These are phyloP conservation scores for Tylopilus plumbeoviolaceoides DNA, from an alignment of 768 basidiomycete species.

Conservation along the genomic window DNA sequence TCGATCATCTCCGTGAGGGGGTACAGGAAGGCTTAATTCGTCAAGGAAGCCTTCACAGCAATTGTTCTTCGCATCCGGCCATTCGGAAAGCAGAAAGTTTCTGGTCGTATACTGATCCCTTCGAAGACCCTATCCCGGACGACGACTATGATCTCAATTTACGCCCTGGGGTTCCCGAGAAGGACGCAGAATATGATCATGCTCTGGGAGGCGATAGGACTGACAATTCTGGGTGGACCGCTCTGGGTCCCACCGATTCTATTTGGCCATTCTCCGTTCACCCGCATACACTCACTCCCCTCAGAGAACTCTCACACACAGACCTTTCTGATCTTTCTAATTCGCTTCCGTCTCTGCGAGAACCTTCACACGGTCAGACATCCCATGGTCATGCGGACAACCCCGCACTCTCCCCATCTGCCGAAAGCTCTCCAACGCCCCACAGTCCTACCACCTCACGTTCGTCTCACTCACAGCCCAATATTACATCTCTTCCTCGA, in stretches of 20 bases:
- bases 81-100: slow-evolving; percentile 13
- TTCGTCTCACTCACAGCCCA: slow-evolving; percentile 27
- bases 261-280: slow-evolving; percentile 17
- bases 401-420: slow-evolving; percentile 14
- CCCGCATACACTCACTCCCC: slow-evolving; percentile 30
- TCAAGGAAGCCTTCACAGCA: slow-evolving; percentile 11
- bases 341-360: slow-evolving; percentile 24
- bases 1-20: slow-evolving; percentile 7
- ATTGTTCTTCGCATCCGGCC: slow-evolving; percentile 5
- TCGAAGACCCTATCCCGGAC: slow-evolving; percentile 28
- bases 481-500: slow-evolving; percentile 27
- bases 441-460: slow-evolving; percentile 22
- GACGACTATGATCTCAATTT: slow-evolving; percentile 17
- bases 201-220: slow-evolving; percentile 10
- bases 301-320: slow-evolving; percentile 29
- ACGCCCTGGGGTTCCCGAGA: slow-evolving; percentile 9
- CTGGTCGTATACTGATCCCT: slow-evolving; percentile 47
- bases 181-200: slow-evolving; percentile 19
- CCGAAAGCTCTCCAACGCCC: slow-evolving; percentile 14
- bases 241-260: slow-evolving; percentile 9
- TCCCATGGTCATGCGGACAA: slow-evolving; percentile 27
- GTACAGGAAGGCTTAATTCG: slow-evolving; percentile 21
- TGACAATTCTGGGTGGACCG: slow-evolving; percentile 13
- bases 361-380: slow-evolving; percentile 22
- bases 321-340: slow-evolving; percentile 18